Evolutionary conservation across 2,329 filamentous ascomycete genomes (phyloP).

Genomic region (Eutypella sp.): DNA sequence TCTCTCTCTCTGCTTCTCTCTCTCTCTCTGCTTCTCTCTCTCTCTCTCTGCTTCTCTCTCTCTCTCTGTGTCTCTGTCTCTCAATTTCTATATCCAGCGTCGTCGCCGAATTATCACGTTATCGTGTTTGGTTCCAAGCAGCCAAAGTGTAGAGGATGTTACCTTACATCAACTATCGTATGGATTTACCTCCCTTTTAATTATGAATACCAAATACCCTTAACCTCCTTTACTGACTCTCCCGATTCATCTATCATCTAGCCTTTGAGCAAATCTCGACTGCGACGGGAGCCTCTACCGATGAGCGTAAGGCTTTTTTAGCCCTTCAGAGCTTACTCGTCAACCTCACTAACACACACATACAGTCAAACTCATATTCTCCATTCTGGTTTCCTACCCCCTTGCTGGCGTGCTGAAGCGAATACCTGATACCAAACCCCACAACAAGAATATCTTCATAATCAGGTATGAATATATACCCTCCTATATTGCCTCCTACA

Average conservation of each 20-base stretch:
- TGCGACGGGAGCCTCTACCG: conserved; percentile 37
- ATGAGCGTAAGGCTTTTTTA: conserved; percentile 37
- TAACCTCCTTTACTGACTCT: too few relatives aligned
- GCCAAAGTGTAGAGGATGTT: conserved; percentile 20
- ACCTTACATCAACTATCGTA: conserved; percentile 31
- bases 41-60: neutral
- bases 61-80: neutral
- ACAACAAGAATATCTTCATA: conserved; percentile 83
- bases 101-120: too few relatives aligned
- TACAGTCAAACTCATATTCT: conserved; percentile 85
- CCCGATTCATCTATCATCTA: too few relatives aligned
- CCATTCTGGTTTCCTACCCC: conserved; percentile 88
- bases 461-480: conserved; percentile 68
- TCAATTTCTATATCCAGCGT: neutral
- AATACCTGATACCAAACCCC: conserved; percentile 77
- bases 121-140: too few relatives aligned
- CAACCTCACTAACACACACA: too few relatives aligned
- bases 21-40: neutral
- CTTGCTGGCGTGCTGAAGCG: conserved; percentile 84
- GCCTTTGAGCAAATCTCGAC: conserved; percentile 40
- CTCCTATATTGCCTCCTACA: too few relatives aligned
- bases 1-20: neutral
- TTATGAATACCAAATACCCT: too few relatives aligned
- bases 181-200: too few relatives aligned
- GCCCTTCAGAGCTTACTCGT: neutral